Conservation (phyloP, 495 filamentous ascomycete genomes). For the Bacidia gigantensis region DNA sequence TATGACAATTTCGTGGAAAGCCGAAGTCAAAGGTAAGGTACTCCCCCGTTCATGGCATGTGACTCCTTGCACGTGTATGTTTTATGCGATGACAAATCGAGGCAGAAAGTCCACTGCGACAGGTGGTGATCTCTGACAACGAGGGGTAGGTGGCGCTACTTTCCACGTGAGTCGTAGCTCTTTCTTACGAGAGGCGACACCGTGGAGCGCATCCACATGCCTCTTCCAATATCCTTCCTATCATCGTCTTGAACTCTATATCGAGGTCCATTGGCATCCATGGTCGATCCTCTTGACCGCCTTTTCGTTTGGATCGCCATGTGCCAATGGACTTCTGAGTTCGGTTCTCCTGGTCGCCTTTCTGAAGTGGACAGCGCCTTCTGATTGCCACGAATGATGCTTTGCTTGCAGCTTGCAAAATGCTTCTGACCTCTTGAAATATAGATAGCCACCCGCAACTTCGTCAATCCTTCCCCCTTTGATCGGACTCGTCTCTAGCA, state of each 20-base stretch:
- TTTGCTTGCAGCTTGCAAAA: too few species aligned
- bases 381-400: too few species aligned
- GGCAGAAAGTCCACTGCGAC: neutral
- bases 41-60: neutral
- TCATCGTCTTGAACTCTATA: neutral
- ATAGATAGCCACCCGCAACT: too few species aligned
- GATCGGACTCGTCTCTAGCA: too few species aligned
- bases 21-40: too few species aligned
- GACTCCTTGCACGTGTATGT: neutral
- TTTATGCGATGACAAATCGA: neutral
- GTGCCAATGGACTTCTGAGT: too few species aligned
- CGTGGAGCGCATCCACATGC: neutral
- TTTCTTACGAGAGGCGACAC: neutral
- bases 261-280: neutral
- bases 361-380: too few species aligned
- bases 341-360: too few species aligned
- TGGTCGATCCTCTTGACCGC: neutral
- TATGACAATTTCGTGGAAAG: too few species aligned
- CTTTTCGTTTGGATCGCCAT: too few species aligned
- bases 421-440: too few species aligned
- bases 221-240: neutral
- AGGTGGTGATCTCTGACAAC: neutral
- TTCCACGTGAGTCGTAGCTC: neutral
- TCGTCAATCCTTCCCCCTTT: too few species aligned
- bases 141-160: neutral